Percentiles rank a stretch among this genome's conserved stretches.
Conservation (phyloP, 176 grass and related monocot species). For the Carex myosuroides region DNA sequence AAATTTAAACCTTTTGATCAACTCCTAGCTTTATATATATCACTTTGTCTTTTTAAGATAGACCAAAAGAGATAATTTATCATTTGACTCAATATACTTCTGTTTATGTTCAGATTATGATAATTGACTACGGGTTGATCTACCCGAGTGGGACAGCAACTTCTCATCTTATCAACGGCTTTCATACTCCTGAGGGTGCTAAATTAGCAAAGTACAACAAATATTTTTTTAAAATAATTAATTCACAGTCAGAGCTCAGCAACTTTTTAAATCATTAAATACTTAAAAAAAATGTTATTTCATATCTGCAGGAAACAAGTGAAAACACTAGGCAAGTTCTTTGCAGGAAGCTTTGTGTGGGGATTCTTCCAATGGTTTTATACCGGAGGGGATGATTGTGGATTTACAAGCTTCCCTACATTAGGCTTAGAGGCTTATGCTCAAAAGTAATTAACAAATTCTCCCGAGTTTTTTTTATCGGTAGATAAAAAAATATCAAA, state of each 20-base stretch:
- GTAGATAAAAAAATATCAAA: no score
- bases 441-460: constrained; percentile 25
- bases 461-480: no score
- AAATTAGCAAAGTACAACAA: constrained; percentile 68
- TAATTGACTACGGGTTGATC: constrained; percentile 79
- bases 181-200: constrained; percentile 68
- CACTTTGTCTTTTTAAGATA: not conserved
- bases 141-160: constrained; percentile 80
- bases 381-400: constrained; percentile 60
- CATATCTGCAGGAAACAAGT: constrained; percentile 70
- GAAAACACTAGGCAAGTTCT: constrained; percentile 70
- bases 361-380: constrained; percentile 94
- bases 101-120: constrained; percentile 66
- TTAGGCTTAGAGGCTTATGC: constrained; percentile 63
- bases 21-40: constrained; percentile 8
- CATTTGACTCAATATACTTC: not conserved
- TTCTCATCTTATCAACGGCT: constrained; percentile 74
- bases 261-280: not conserved
- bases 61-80: not conserved
- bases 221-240: not conserved
- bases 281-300: not conserved
- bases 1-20: constrained; percentile 7
- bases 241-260: not conserved
- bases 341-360: constrained; percentile 66
- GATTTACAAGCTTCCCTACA: constrained; percentile 73